Base-by-base conservation (phyloP, 2,329 filamentous ascomycete species). In the Chaetoscypha palmicola region DNA sequence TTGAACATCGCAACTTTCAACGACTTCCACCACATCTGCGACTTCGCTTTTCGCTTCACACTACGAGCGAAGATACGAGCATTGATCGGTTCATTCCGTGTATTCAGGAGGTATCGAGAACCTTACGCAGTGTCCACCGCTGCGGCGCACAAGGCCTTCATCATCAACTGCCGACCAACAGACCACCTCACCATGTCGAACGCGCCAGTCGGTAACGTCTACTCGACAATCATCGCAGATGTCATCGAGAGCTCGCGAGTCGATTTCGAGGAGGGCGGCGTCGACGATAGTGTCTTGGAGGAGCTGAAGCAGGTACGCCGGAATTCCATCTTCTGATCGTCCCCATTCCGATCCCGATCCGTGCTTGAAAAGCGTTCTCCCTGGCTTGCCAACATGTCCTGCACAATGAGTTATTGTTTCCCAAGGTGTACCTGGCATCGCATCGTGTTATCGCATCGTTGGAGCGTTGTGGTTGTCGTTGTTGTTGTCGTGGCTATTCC, bases 231-330 rank as follows among this genome's bases (percentile, higher is more conserved):
- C 65, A 86, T 86, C 62, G 73, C 83, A 51, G 87, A 92, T 69
- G 89, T 98, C 63, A 87, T 97, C 66, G 83, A 91, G 58, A 84
- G 86, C 55, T 96, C 91, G 61, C 79, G 86, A 61, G 86, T 91
- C 61, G 92, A 97, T 68, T 97, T 98, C 64, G 92, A 98, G 66
- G 92, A 98, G 69, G 88, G 84, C 57, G 92, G 92, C 58, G 84
- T 97, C 53, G 88, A 94, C 58, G 84, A 91, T 64, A 73, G 78
- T 57, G 91, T 91, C 40, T 71, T 98, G 59, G 80, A 91, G 55
- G 87, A 95, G 65, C 72, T 98, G 73, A 83, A 82, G 67, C 76
- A 83, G 79, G 91, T 97, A 73, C 76, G 86, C 71, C 46, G 41
- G 22, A 16, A 32, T 37, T 20, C 33, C 37, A 24, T 46, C 16